These are phyloP conservation scores for Fusarium veterinarium DNA, from an alignment of 2,329 filamentous ascomycete species.

Conservation along the genomic window DNA sequence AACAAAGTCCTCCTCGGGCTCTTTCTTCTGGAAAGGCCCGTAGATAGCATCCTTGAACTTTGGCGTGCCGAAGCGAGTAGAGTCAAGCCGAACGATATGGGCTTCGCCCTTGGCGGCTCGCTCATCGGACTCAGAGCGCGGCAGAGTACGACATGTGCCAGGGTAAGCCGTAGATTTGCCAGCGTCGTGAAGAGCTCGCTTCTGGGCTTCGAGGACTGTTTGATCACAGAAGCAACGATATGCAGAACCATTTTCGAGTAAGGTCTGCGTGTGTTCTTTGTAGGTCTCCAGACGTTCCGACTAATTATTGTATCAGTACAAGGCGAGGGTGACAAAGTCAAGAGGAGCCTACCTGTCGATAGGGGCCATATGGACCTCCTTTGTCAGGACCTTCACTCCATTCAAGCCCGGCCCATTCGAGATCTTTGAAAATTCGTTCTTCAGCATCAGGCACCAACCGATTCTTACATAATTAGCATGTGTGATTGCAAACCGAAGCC, in stretches of 20 bases:
- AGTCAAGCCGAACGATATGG: slow-evolving; percentile 82
- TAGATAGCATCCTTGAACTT: slow-evolving; percentile 84
- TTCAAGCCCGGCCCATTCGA: slow-evolving; percentile 87
- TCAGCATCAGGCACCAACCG: slow-evolving; percentile 86
- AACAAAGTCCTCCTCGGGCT: slow-evolving; percentile 81
- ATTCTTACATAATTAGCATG: slow-evolving; percentile 63
- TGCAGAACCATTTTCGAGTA: slow-evolving; percentile 78
- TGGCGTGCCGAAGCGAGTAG: slow-evolving; percentile 65
- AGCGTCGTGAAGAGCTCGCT: slow-evolving; percentile 68
- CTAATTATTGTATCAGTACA: slow-evolving; percentile 53
- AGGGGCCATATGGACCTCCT: slow-evolving; percentile 85
- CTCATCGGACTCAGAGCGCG: slow-evolving; percentile 74
- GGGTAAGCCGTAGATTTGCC: slow-evolving; percentile 61
- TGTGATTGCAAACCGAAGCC: neutral
- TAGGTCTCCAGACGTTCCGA: slow-evolving; percentile 85
- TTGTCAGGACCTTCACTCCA: slow-evolving; percentile 96
- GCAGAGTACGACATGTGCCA: slow-evolving; percentile 77
- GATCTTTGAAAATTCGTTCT: slow-evolving; percentile 78
- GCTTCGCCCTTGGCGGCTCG: slow-evolving; percentile 75
- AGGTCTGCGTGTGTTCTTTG: slow-evolving; percentile 72
- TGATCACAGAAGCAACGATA: slow-evolving; percentile 94
- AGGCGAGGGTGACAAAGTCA: neutral
- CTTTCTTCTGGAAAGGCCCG: slow-evolving; percentile 69
- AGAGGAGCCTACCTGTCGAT: slow-evolving; percentile 74
- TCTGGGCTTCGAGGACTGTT: slow-evolving; percentile 75